Conservation (phyloP, 768 basidiomycete species). For the Macrolepiota albuminosa region DNA sequence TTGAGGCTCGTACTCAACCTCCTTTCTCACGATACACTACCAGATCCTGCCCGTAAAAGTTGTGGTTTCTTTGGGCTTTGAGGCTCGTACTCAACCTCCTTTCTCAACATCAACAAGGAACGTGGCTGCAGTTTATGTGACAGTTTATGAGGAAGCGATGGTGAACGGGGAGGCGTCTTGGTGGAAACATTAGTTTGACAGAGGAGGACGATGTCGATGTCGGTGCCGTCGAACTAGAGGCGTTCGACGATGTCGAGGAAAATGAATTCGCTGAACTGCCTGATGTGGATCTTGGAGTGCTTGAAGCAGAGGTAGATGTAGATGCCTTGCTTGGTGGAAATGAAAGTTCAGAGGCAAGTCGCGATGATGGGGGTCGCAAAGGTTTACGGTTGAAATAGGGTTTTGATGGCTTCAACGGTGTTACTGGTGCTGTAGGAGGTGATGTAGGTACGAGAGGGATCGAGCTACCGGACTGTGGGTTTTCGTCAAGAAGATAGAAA, state of each 20-base stretch:
- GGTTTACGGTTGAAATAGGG: constrained; percentile 33
- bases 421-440: constrained; percentile 33
- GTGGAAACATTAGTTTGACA: constrained; percentile 29
- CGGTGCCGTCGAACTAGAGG: constrained; percentile 35
- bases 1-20: constrained; percentile 68
- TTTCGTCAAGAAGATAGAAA: constrained; percentile 90
- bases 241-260: constrained; percentile 37
- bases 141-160: constrained; percentile 20
- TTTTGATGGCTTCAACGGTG: constrained; percentile 36
- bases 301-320: constrained; percentile 18
- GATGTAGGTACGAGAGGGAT: constrained; percentile 16
- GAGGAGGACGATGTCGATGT: constrained; percentile 40
- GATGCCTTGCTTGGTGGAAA: constrained; percentile 14
- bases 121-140: constrained; percentile 33
- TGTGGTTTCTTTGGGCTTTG: constrained; percentile 59
- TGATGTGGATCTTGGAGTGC: constrained; percentile 37
- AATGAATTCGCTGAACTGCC: constrained; percentile 37
- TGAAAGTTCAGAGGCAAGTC: constrained; percentile 33
- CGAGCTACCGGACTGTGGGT: constrained; percentile 23
- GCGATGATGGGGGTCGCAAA: constrained; percentile 32
- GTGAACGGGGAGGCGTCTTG: constrained; percentile 23
- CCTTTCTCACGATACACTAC: constrained; percentile 39
- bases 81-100: constrained; percentile 71
- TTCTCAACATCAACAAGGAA: constrained; percentile 60
- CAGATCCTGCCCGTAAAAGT: constrained; percentile 14